A percentile compares a stretch with the other conserved stretches of the same genome.
Evolutionary conservation across 305 asterid species (phyloP).

Genomic region (Fraxinus velutina): DNA sequence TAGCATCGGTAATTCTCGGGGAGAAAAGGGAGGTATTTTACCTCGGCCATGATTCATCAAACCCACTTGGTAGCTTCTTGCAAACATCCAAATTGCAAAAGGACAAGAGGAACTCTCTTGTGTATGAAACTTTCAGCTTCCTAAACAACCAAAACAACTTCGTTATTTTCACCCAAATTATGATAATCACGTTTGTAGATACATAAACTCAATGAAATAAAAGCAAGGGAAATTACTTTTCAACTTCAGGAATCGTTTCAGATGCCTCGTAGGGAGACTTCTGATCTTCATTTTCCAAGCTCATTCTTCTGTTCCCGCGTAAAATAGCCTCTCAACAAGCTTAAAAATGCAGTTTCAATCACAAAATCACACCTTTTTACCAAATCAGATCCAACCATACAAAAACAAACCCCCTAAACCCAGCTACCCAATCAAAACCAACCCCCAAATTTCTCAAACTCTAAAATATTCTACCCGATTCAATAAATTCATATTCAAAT

Average conservation of each 20-base stretch:
- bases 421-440: neutral
- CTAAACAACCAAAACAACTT: slow-evolving; percentile 41
- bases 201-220: slow-evolving; percentile 16
- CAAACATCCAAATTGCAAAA: slow-evolving; percentile 62
- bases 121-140: slow-evolving; percentile 54
- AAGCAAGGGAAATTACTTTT: slow-evolving; percentile 27
- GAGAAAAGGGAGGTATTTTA: slow-evolving; percentile 24
- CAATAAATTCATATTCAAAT: neutral
- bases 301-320: slow-evolving; percentile 35
- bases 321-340: slow-evolving; percentile 23
- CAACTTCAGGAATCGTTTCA: slow-evolving; percentile 23
- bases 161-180: slow-evolving; percentile 1
- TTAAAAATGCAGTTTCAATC: slow-evolving; percentile 20
- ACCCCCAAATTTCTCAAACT: neutral
- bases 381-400: slow-evolving; percentile 18
- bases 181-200: neutral
- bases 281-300: slow-evolving; percentile 38
- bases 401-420: neutral
- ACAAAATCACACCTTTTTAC: slow-evolving; percentile 18
- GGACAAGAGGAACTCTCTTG: slow-evolving; percentile 72
- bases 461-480: slow-evolving; percentile 24
- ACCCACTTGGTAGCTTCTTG: slow-evolving; percentile 71
- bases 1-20: neutral
- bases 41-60: slow-evolving; percentile 57
- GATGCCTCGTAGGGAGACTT: slow-evolving; percentile 31